phyloP scores from a whole-genome alignment of 1,139 yeast species.

The Kazachstania sp. region DNA sequence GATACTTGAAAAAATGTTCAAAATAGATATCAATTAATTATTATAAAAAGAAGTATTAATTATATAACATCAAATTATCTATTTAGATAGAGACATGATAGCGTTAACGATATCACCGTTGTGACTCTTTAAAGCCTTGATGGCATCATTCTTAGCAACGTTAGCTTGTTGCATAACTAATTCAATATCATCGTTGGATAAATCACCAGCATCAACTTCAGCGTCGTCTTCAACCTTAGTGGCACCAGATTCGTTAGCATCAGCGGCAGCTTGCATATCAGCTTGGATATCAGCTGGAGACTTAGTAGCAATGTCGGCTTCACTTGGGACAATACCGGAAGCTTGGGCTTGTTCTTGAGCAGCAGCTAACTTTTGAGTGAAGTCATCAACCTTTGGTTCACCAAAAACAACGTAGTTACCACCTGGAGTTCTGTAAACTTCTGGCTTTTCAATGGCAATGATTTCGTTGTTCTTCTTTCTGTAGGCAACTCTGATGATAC shows the following conservation, averaged over 20 bases:
- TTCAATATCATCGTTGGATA: conserved; percentile 69
- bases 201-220: conserved; percentile 70
- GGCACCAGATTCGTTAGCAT: conserved; percentile 34
- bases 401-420: conserved; percentile 96
- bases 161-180: conserved; percentile 85
- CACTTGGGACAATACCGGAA: conserved; percentile 32
- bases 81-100: conserved; percentile 71
- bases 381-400: conserved; percentile 93
- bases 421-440: conserved; percentile 88
- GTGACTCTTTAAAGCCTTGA: conserved; percentile 80
- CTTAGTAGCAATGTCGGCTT: conserved; percentile 32
- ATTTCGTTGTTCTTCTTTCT: conserved; percentile 90
- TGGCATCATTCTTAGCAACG: conserved; percentile 82
- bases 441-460: conserved; percentile 90
- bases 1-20: no score
- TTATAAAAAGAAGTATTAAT: no score
- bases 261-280: conserved; percentile 77
- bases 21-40: no score
- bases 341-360: conserved; percentile 55
- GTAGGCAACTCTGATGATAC: conserved; percentile 92
- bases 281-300: conserved; percentile 57
- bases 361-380: conserved; percentile 74
- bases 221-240: conserved; percentile 44
- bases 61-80: conserved; percentile 8
- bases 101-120: conserved; percentile 94